phyloP scores from a whole-genome alignment of 495 filamentous ascomycete species.

The Thermothielavioides terrestris region DNA sequence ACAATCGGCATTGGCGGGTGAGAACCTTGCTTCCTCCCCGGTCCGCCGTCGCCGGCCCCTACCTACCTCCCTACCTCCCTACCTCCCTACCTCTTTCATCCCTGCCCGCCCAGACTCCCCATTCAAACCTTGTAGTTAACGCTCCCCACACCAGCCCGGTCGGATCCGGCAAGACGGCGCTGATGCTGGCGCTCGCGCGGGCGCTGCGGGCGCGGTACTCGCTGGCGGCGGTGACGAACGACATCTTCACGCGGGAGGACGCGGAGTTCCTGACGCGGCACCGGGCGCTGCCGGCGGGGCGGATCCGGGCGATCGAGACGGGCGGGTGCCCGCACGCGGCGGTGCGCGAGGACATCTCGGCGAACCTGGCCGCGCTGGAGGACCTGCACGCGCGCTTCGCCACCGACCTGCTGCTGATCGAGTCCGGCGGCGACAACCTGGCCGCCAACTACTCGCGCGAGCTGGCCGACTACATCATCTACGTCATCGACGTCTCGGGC shows the following conservation, averaged over 20 bases:
- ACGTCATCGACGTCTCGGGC: conserved; percentile 96
- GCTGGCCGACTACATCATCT: conserved; percentile 93
- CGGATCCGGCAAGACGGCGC: conserved; percentile 92
- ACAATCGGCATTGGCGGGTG: conserved; percentile 96
- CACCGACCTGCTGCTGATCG: conserved; percentile 76
- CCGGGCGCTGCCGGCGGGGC: conserved; percentile 66
- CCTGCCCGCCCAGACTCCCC: not conserved
- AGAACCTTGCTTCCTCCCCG: no score
- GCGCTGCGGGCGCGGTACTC: conserved; percentile 68
- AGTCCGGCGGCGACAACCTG: conserved; percentile 91
- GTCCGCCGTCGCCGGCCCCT: no score
- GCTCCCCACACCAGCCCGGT: conserved; percentile 57
- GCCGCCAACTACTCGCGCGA: conserved; percentile 93
- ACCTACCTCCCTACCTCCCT: no score
- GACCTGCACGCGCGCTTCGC: conserved; percentile 68
- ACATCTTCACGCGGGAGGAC: conserved; percentile 98
- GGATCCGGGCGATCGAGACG: conserved; percentile 94
- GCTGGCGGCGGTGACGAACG: conserved; percentile 94
- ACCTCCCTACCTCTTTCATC: not conserved
- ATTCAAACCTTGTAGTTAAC: no score
- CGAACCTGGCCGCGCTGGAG: conserved; percentile 87
- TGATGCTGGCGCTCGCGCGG: conserved; percentile 84
- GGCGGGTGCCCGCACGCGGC: conserved; percentile 96
- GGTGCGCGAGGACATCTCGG: conserved; percentile 91
- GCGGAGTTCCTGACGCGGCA: conserved; percentile 90